Evolutionary conservation across 345 rosid genomes (phyloP).

Genomic region (Salix caprea): DNA sequence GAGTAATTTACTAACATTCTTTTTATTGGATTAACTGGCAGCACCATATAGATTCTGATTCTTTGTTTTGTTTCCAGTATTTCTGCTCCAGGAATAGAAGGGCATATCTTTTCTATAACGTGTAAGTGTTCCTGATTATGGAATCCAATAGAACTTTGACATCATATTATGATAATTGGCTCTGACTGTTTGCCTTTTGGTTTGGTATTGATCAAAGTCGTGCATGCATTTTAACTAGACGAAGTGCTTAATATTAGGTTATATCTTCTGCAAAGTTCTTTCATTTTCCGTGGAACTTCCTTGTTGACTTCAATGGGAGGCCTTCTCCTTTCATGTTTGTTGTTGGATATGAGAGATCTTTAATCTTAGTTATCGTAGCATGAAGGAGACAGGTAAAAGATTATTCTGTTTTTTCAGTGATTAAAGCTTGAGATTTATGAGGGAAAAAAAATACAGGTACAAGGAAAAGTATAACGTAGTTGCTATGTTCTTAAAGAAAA

Average conservation of each 20-base stretch:
- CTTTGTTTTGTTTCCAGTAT: constrained; percentile 43
- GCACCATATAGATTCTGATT: constrained; percentile 8
- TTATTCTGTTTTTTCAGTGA: neutral
- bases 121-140: constrained; percentile 43
- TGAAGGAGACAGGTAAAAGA: neutral
- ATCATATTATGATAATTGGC: neutral
- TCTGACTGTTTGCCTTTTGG: neutral
- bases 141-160: too few relatives aligned
- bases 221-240: neutral
- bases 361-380: neutral
- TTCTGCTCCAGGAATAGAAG: constrained; percentile 70
- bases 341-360: neutral
- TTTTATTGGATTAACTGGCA: neutral
- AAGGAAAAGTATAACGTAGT: neutral
- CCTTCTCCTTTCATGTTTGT: neutral
- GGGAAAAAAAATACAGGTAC: too few relatives aligned
- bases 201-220: neutral
- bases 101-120: constrained; percentile 74
- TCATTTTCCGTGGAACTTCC: too few relatives aligned
- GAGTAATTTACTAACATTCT: neutral
- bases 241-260: neutral
- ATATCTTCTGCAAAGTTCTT: neutral
- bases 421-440: neutral
- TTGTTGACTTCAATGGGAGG: neutral
- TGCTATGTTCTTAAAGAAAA: neutral